Evolutionary conservation across 2,329 filamentous ascomycete species (phyloP), one percentile per base, ranked within the genome.

Genomic region (Arthrobotrys iridis): DNA sequence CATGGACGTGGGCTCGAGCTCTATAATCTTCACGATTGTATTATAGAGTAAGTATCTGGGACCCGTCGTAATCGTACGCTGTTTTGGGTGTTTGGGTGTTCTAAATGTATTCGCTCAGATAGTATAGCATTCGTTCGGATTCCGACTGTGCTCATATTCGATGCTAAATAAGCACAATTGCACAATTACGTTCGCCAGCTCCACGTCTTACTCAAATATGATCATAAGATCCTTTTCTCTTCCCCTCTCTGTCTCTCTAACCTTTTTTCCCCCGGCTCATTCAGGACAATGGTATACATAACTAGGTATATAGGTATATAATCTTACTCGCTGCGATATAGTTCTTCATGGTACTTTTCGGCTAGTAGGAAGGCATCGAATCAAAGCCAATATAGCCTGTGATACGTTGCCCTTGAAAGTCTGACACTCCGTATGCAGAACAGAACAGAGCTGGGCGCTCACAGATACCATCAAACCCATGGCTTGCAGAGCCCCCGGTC

Each of bases 301-400:
- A n/a, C n/a, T n/a, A n/a, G n/a, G n/a, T n/a, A n/a, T n/a, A n/a
- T n/a, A n/a, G n/a, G n/a, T 28, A 28, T 43, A 22, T 20, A 11
- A 15, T 22, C 50, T 13, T 22, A 37, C 26, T 6, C 50, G 43
- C 20, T 46, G 20, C 37, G 37, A 30, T 4, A 4, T 8, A 4
- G n/a, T 59, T 22, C 5, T 11, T 24, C 20, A 4, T 35, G n/a
- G 35, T 15, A 59, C 1, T 35, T 24, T 11, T 11, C 55, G 22
- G 30, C 50, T 30, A 55, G 30, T 55, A 35, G 24, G 50, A 55
- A 37, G 18, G 7, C 2, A 7, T 11, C 50, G 10, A 57, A 28
- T 45, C 57, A 66, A 26, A 35, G 15, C 18, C 13, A 67, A 30
- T 57, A 67, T 67, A 67, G 63, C 50, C 63, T 58, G 50, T 58